These are phyloP conservation scores for Acarospora socialis DNA, from an alignment of 2,329 filamentous ascomycete species.

Conservation along the genomic window DNA sequence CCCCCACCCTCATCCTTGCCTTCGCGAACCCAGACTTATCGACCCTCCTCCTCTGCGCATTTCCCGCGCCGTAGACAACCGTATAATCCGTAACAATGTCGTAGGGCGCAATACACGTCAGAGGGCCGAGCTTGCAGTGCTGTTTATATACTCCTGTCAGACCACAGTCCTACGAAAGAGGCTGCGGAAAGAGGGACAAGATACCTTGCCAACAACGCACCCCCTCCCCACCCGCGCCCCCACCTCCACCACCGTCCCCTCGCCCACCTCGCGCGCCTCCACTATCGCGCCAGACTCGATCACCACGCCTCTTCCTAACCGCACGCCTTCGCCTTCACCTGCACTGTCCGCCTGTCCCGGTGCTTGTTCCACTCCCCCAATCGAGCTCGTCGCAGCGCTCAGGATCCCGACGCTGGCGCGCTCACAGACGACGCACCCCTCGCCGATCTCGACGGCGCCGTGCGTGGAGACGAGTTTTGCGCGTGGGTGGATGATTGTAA, in stretches of 20 bases:
- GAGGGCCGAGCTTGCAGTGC: conserved; percentile 3
- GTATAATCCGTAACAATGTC: conserved; percentile 4
- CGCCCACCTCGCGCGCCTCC: conserved; percentile 8
- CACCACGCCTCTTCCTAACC: conserved; percentile 7
- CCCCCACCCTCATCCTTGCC: not conserved
- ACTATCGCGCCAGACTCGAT: conserved; percentile 10
- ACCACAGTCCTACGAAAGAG: too few species aligned
- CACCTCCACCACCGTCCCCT: conserved; percentile 11
- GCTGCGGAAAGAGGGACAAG: too few species aligned
- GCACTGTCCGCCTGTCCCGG: too few species aligned
- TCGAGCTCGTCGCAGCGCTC: too few species aligned
- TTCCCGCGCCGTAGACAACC: conserved; percentile 4
- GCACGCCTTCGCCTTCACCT: not conserved
- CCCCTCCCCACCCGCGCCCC: conserved; percentile 12
- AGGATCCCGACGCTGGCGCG: conserved; percentile 9
- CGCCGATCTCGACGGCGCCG: conserved; percentile 67
- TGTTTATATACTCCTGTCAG: too few species aligned
- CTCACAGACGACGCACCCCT: conserved; percentile 71
- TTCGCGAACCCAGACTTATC: conserved; percentile 2
- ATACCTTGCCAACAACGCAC: conserved; percentile 7
- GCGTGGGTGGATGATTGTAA: conserved; percentile 76
- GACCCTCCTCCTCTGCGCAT: not conserved
- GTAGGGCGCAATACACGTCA: conserved; percentile 1
- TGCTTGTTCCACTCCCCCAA: too few species aligned
- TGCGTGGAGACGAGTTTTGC: conserved; percentile 62